Conservation (phyloP, 805 yeast species). For the Suhomyces vadensis region DNA sequence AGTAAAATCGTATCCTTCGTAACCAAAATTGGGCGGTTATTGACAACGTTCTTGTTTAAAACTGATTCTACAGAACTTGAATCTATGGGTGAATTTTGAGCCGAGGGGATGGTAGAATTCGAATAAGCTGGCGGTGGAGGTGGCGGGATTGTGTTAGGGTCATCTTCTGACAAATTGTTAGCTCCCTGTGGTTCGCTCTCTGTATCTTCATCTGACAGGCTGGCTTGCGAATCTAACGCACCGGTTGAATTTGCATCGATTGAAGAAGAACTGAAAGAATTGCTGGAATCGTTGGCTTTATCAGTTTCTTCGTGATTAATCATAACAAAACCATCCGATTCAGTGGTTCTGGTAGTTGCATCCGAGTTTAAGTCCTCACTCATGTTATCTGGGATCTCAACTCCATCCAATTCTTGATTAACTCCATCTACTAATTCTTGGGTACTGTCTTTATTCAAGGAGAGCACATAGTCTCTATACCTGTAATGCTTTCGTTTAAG, state of each 20-base stretch:
- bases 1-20: conserved; percentile 36
- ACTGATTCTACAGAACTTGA: conserved; percentile 1
- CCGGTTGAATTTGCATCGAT: background rate
- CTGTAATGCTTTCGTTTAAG: conserved; percentile 34
- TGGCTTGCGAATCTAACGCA: conserved; percentile 11
- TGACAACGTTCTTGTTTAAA: background rate
- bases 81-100: conserved; percentile 19
- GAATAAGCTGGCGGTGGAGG: conserved; percentile 19
- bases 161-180: conserved; percentile 12
- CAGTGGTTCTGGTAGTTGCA: conserved; percentile 9
- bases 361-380: conserved; percentile 9
- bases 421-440: conserved; percentile 10
- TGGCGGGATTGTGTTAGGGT: conserved; percentile 10
- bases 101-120: conserved; percentile 22
- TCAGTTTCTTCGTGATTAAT: conserved; percentile 14
- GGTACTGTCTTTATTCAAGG: conserved; percentile 10
- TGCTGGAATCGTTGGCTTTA: conserved; percentile 2
- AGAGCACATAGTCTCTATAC: conserved; percentile 23
- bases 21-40: conserved; percentile 24
- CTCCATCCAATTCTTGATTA: conserved; percentile 2
- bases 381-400: conserved; percentile 6
- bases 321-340: conserved; percentile 22
- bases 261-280: background rate
- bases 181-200: conserved; percentile 27
- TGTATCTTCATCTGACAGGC: conserved; percentile 31